Conservation (phyloP, 192 early-diverging fungal species). For the Entophlyctis helioformis region DNA sequence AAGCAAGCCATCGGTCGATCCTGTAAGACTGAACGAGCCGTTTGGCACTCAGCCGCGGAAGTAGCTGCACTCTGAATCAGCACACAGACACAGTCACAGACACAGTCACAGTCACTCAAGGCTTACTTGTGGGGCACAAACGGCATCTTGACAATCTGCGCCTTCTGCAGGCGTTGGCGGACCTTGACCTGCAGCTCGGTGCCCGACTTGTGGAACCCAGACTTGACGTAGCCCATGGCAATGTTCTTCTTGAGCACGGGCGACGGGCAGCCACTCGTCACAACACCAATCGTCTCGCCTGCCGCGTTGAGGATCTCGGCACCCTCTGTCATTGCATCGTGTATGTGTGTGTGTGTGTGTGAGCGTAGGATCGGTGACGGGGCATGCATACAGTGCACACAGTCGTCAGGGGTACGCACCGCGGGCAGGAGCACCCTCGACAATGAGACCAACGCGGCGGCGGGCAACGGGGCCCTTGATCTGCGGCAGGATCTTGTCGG, state of each 20-base stretch:
- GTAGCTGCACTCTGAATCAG: too few species aligned
- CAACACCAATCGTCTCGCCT: slow-evolving; percentile 23
- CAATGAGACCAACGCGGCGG: slow-evolving; percentile 78
- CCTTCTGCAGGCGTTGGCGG: slow-evolving; percentile 72
- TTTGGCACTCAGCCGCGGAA: too few species aligned
- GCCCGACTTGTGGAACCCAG: slow-evolving; percentile 80
- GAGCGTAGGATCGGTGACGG: too few species aligned
- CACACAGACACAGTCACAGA: too few species aligned
- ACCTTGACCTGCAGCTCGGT: slow-evolving; percentile 89
- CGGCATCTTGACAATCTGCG: slow-evolving; percentile 84
- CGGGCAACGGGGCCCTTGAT: slow-evolving; percentile 56
- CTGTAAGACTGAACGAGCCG: too few species aligned
- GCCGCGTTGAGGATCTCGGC: slow-evolving; percentile 14
- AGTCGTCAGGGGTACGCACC: too few species aligned
- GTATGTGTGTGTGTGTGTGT: too few species aligned
- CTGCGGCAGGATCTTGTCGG: slow-evolving; percentile 72
- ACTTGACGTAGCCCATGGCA: slow-evolving; percentile 92
- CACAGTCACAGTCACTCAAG: too few species aligned
- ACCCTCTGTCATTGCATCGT: too few species aligned
- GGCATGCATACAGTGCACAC: too few species aligned
- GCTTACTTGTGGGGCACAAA: slow-evolving; percentile 53
- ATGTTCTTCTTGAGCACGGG: slow-evolving; percentile 90
- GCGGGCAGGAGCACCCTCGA: slow-evolving; percentile 90
- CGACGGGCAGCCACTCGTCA: slow-evolving; percentile 88
- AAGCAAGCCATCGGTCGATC: too few species aligned